Base-by-base conservation (phyloP, 2,329 filamentous ascomycete species). In the Nothophaeocryptopus gaeumannii region DNA sequence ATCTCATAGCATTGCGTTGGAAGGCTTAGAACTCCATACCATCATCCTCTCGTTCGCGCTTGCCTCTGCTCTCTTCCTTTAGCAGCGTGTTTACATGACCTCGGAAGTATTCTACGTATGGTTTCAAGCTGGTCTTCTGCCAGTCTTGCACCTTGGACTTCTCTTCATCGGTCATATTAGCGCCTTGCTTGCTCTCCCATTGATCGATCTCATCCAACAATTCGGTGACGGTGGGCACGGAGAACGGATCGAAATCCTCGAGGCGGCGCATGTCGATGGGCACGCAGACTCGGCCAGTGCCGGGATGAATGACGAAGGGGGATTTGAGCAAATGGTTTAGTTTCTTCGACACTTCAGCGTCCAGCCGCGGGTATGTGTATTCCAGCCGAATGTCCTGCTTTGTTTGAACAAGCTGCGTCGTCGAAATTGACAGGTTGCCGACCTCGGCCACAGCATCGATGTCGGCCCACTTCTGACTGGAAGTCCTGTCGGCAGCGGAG, bases 291-390 rank as follows among this genome's bases (percentile, higher is more conserved):
- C 92, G 77, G 1, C 93, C 92, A 0, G 93, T 99, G 13, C 90
- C 90, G 0, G 93, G 93, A 68, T 99, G 93, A 33, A 99, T 85
- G 53, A 96, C 92, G 65, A 99, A 99, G 0, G 93, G 93, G 55
- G 86, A 91, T 70, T 99, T 99, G 61, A 99, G 84, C 78, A 99
- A 82, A 79, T 99, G 93, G 74, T 96, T 97, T 50, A 95, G 82
- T 69, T 96, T 96, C 77, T 97, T 97, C 66, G 88, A 93, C 67
- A 99, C 93, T 70, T 96, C 90, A 54, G 93, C 91, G 76, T 99
- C 93, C 47, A 99, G 86, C 34, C 93, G 86, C 2, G 93, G 93
- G 70, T 99, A 99, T 5, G 93, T 96, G 73, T 99, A 97, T 72
- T 99, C 93, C 29, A 99, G 81, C 3, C 97, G 85, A 54, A 99